Base-by-base conservation (phyloP, 306 rosid species). In the Malus fusca region DNA sequence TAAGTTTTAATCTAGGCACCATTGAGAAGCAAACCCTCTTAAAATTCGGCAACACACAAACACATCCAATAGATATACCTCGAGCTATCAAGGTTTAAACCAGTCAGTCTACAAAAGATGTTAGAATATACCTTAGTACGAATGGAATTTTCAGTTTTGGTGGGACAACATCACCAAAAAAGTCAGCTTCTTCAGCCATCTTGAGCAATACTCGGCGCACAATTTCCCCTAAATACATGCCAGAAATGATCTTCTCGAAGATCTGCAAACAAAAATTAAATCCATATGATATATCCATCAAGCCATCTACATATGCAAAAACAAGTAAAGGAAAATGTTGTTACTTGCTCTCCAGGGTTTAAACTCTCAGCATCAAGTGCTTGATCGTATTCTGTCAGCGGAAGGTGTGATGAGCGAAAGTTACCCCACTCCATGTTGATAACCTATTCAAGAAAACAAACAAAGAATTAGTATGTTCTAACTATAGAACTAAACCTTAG, bases 361-460 rank as follows among this genome's bases (percentile, higher is more conserved):
- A 96, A 86, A 84, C 96, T 90, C 74, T 86, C 99, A 17, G 8
- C 74, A 74, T 96, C 99, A 58, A 96, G 81, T 71, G 85, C 87
- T 11, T 75, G 87, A 86, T 96, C 99, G 72, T 90, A 90, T 75
- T 92, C 97, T 68, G 99, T 88, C 28, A 88, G 77, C 48, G 99
- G 98, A 82, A 96, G 97, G 86, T 96, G 87, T 9, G 96, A 88
- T 53, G 98, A 96, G 72, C 87, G 79, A 74, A 92, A 96, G 84
- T 86, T 92, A 82, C 99, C 99, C 99, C 99, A 96, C 86, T 96
- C 99, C 96, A 89, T 96, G 89, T 96, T 96, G 79, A 96, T 92
- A 70, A 92, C 98, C 99, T 96, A 74, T 52, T 44, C 46, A 82
- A 73, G 70, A 65, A 74, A 55, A 74, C 28, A 19, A 42, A 59